These are phyloP conservation scores for Boeremia lycopersici DNA, from an alignment of 2,329 filamentous ascomycete species.

Conservation along the genomic window DNA sequence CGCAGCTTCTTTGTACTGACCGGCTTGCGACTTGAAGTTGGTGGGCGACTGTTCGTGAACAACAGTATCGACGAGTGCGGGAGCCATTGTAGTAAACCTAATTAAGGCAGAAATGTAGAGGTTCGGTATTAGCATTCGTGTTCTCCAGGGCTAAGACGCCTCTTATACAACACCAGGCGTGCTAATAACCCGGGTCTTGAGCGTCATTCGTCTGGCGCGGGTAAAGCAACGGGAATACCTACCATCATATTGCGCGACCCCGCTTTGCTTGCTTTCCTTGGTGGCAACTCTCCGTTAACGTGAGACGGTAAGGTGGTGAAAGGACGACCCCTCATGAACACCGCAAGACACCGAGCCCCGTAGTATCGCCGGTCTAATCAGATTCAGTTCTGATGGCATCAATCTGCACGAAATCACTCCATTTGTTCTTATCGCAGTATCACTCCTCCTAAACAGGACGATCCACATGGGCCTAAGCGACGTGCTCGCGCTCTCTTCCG, in stretches of 20 bases:
- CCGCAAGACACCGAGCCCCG: slow-evolving; percentile 12
- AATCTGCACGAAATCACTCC: slow-evolving; percentile 39
- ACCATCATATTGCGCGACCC: slow-evolving; percentile 14
- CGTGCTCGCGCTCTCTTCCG: slow-evolving; percentile 10
- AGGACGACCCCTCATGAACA: slow-evolving; percentile 11
- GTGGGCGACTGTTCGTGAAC: slow-evolving; percentile 28
- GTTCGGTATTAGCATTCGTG: background rate
- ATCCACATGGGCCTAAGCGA: slow-evolving; percentile 10
- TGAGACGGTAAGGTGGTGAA: slow-evolving; percentile 5
- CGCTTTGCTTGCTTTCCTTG: slow-evolving; percentile 13
- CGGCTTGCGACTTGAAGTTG: slow-evolving; percentile 42
- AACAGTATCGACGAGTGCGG: slow-evolving; percentile 49
- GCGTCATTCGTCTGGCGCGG: slow-evolving; percentile 7
- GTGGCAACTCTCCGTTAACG: slow-evolving; percentile 12
- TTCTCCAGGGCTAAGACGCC: background rate
- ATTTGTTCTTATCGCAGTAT: slow-evolving; percentile 27
- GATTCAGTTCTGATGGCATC: slow-evolving; percentile 30
- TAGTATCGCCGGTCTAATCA: slow-evolving; percentile 29
- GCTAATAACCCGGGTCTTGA: background rate
- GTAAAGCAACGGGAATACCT: slow-evolving; percentile 7
- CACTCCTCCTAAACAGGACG: slow-evolving; percentile 1
- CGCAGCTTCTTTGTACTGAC: slow-evolving; percentile 52
- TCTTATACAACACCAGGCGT: slow-evolving; percentile 22
- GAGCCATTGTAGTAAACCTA: slow-evolving; percentile 45
- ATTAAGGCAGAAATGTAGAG: background rate